Base-by-base conservation (phyloP, 352 stramenopile genomes). In the Phytophthora citrophthora region DNA sequence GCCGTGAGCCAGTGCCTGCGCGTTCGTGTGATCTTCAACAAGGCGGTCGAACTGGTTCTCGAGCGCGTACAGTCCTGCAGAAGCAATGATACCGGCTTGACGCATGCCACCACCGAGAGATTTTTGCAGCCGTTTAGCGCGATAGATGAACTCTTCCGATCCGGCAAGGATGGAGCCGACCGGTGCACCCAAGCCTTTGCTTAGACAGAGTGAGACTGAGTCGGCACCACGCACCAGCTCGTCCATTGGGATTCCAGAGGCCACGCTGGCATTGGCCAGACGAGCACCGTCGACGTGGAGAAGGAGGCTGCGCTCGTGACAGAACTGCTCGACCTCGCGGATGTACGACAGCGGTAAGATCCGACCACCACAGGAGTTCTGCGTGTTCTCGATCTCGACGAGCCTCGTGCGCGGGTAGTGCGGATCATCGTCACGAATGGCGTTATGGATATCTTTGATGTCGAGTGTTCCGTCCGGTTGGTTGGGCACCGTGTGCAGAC, bases 321-420 rank as follows among this genome's bases (percentile, higher is more conserved):
- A 92, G 41, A 98, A 82, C 18, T 64, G 64, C 41, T 83, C 82
- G 10, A 97, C 77, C 8, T 80, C 44, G 44, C 84, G 72, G 50
- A 99, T 79, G 71, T 97, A 98, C 5, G 69, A 49, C 6, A 85
- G 54, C 12, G 94, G 77, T 26, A 99, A 79, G 20, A 97, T 83
- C 11, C 93, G 81, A 4, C 97, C 97, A 24, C 97, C 97, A 32
- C 96, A 95, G 50, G 93, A 94, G 76, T 99, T 99, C 60, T 99
- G 97, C 41, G 97, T 99, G 79, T 99, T 99, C 73, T 99, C 97
- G 15, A 99, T 75, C 70, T 80, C 88, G 7, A 99, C 86, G 23
- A 99, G 76, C 12, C 76, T 73, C 20, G 96, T 97, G 44, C 89
- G 73, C 38, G 87, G 87, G 56, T 88, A 94, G 61, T 95, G 87